Evolutionary conservation across 768 basidiomycete species (phyloP), one percentile per base, ranked within the genome.

Genomic region (Psilocybe cyanescens): DNA sequence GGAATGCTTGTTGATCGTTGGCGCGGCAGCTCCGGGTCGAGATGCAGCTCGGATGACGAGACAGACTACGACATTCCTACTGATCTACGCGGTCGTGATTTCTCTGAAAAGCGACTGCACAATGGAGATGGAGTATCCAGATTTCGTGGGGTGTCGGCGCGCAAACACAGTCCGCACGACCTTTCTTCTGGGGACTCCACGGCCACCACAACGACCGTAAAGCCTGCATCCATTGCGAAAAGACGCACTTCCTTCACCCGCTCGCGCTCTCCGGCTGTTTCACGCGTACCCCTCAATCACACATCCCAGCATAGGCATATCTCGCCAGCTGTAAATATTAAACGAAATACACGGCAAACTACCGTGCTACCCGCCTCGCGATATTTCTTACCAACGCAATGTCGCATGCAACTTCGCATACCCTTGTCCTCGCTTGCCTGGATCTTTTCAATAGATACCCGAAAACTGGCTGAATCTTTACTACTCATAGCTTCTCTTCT

Each of bases 261-360:
- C n/a, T 91, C 91, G 6, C 85, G 85, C 19, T 91, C 91, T 1
- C 90, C 91, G 45, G 83, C 79, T 9, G 70, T 84, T 12, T 61
- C 64, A 12, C 75, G 77, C 45, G 67, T 71, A 3, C 70, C 70
- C 28, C 69, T 69, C 49, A 67, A 73, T 51, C 65, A 75, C 7
- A 72, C 74, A 12, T 70, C 67, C 11, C 70, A 48, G 12, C 44
- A 72, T 56, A 66, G 75, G 64, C 74, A 77, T 63, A 61, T 75
- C 24, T 86, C 81, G 0, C 81, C 86, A 4, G 76, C 81, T 41
- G 57, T 80, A 19, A 70, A 79, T 12, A 11, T n/a, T n/a, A 44
- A n/a, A n/a, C 74, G 77, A n/a, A 74, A 76, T 62, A 70, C 74
- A 51, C 85, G 87, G 39, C 75, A 81, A 59, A 79, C 77, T 55